Percentiles rank a stretch among this genome's conserved stretches.
These are phyloP conservation scores for Brassica hybrid DNA, from an alignment of 441 rosid species.

Conservation along the genomic window DNA sequence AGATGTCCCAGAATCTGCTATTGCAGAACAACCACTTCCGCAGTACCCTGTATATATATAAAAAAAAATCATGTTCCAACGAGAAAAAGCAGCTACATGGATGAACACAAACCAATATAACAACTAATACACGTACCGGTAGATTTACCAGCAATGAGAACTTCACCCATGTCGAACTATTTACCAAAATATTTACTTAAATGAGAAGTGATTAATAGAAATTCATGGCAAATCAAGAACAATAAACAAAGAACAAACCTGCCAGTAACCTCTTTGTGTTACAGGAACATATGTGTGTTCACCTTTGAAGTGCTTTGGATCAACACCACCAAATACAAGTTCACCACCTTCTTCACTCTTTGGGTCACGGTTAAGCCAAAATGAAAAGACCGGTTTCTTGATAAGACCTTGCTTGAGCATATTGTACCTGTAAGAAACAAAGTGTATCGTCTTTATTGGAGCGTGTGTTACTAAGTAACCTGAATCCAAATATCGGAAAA, in stretches of 20 bases:
- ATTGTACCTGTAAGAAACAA: constrained; percentile 62
- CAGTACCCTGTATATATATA: constrained; percentile 61
- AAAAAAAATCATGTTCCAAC: not conserved
- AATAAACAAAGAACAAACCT: constrained; percentile 47
- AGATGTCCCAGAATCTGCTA: constrained; percentile 91
- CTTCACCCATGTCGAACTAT: constrained; percentile 89
- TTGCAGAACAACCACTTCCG: constrained; percentile 69
- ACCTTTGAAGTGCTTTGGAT: constrained; percentile 73
- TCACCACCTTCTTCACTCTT: constrained; percentile 78
- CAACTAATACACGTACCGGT: constrained; percentile 54
- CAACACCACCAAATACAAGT: constrained; percentile 83
- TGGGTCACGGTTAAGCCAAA: constrained; percentile 82
- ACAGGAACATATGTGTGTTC: constrained; percentile 80
- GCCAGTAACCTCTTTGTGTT: constrained; percentile 86
- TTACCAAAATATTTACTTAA: constrained; percentile 4
- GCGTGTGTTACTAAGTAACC: not conserved
- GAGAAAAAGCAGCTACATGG: not conserved
- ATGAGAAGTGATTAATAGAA: not conserved
- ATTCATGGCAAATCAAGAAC: not conserved
- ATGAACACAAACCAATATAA: not conserved
- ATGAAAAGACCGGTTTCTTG: constrained; percentile 73
- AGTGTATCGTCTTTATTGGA: not conserved
- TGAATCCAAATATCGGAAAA: too few species aligned
- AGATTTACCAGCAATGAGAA: constrained; percentile 66
- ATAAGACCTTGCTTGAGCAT: constrained; percentile 86